Evolutionary conservation across 2,329 filamentous ascomycete genomes (phyloP).

Genomic region (Aspergillus carbonarius): DNA sequence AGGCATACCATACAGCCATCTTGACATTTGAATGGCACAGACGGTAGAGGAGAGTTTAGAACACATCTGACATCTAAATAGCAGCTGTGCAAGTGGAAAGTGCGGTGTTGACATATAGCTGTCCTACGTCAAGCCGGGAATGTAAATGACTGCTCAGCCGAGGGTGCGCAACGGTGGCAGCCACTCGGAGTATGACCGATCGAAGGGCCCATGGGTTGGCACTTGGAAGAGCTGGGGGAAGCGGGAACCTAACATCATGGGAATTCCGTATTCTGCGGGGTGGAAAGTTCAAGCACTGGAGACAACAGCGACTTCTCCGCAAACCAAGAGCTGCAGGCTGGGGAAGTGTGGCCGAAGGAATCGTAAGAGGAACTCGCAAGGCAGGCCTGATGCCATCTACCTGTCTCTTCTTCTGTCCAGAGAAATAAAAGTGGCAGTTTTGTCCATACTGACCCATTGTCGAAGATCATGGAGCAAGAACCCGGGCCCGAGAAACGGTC

Average conservation of each 20-base stretch:
- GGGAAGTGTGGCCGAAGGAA: background rate
- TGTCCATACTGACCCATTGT: background rate
- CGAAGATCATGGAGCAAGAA: background rate
- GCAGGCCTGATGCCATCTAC: background rate
- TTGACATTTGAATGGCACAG: slow-evolving; percentile 9
- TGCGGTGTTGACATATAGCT: background rate
- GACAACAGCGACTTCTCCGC: background rate
- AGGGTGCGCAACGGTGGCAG: slow-evolving; percentile 9
- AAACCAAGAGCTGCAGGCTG: background rate
- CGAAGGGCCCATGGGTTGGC: slow-evolving; percentile 14
- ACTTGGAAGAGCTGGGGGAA: slow-evolving; percentile 12
- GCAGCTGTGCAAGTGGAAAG: background rate
- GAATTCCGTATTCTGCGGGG: background rate
- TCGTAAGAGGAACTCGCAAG: background rate
- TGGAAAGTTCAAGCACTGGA: background rate
- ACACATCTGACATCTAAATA: background rate
- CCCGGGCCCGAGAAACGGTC: background rate
- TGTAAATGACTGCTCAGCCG: slow-evolving; percentile 6
- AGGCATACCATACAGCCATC: slow-evolving; percentile 48
- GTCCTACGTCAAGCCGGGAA: background rate
- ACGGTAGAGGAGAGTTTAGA: background rate
- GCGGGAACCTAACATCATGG: slow-evolving; percentile 1
- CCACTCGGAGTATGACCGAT: slow-evolving; percentile 31
- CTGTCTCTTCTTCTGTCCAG: background rate
- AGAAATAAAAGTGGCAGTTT: background rate